These are phyloP conservation scores for Erythrobasidium hasegawianum DNA, from an alignment of 1,284 basidiomycete genomes.

Conservation along the genomic window DNA sequence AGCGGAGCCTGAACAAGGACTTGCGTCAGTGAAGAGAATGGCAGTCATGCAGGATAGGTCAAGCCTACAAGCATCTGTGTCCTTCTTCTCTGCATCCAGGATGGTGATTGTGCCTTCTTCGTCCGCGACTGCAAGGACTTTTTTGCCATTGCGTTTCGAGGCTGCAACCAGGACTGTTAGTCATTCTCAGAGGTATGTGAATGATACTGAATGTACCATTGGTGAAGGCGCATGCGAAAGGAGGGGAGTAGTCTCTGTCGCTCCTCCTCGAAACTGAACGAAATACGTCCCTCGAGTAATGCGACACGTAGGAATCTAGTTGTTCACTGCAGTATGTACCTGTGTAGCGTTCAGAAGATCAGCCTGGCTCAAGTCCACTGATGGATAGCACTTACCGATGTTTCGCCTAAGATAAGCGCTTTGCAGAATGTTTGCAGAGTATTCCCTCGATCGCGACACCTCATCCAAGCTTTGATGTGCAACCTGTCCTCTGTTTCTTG, in stretches of 20 bases:
- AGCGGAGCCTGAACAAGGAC: constrained; percentile 2
- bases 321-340: constrained; percentile 17
- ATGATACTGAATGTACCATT: too few relatives aligned
- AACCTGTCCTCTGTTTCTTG: constrained; percentile 1
- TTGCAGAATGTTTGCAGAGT: background rate
- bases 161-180: too few relatives aligned
- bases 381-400: constrained; percentile 8
- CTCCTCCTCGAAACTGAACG: constrained; percentile 35
- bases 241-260: constrained; percentile 39
- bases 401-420: background rate
- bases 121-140: constrained; percentile 38
- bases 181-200: too few relatives aligned
- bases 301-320: constrained; percentile 36
- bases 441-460: background rate
- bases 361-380: constrained; percentile 21
- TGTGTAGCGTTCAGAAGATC: too few relatives aligned
- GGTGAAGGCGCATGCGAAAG: constrained; percentile 41
- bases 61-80: constrained; percentile 33
- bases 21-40: background rate
- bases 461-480: constrained; percentile 2
- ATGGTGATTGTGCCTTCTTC: constrained; percentile 43
- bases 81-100: constrained; percentile 35
- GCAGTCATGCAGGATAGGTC: too few relatives aligned
- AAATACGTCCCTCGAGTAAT: constrained; percentile 40
- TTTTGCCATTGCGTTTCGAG: constrained; percentile 41